These are phyloP conservation scores for Suillus paluster DNA, from an alignment of 768 basidiomycete genomes.

Conservation along the genomic window DNA sequence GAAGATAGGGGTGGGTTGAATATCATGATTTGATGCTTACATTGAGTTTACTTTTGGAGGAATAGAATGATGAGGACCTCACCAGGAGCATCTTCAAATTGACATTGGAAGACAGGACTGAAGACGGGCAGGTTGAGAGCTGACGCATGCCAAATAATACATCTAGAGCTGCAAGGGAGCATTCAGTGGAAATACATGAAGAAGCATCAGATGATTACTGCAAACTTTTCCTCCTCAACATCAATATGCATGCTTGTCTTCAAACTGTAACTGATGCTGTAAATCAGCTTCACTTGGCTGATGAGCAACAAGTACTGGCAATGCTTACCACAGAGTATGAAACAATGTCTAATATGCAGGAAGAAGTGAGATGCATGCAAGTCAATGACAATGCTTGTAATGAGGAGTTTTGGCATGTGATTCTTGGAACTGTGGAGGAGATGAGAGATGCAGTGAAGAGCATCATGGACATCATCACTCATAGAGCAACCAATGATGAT, in stretches of 20 bases:
- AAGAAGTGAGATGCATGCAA: neutral
- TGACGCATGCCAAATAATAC: neutral
- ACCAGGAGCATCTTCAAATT: neutral
- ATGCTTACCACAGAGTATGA: neutral
- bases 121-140: neutral
- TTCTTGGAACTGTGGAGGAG: neutral
- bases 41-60: neutral
- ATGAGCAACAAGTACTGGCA: neutral
- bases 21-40: neutral
- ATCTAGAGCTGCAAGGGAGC: neutral
- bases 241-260: neutral
- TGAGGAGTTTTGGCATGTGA: neutral
- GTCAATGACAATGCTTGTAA: neutral
- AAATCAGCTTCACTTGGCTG: neutral
- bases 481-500: conserved; percentile 3
- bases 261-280: neutral
- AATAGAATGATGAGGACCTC: neutral
- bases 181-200: neutral
- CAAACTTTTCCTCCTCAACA: neutral
- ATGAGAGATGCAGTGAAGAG: neutral
- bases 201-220: neutral
- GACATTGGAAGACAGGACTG: neutral
- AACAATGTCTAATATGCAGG: neutral
- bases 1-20: neutral
- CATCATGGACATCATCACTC: neutral